Conservation (phyloP, 2,329 filamentous ascomycete species). For the Hypoxylon sp. region DNA sequence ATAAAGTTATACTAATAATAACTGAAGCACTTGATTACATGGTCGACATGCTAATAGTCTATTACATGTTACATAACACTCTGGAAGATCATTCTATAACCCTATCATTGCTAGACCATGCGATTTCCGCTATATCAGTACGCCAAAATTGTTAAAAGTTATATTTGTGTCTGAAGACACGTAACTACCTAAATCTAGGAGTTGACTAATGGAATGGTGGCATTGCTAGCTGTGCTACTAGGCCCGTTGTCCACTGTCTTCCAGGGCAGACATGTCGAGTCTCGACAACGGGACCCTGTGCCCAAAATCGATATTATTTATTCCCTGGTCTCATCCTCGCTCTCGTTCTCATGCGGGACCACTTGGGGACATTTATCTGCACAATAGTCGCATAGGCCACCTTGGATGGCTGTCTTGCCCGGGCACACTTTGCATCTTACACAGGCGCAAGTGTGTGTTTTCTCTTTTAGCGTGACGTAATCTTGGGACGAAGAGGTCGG, state of each 20-base stretch:
- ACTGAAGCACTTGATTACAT: too few relatives aligned
- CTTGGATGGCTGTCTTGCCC: not conserved
- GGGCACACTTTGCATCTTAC: not conserved
- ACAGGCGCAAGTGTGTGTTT: not conserved
- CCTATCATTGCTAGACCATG: too few relatives aligned
- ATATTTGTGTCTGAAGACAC: not conserved
- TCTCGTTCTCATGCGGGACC: too few relatives aligned
- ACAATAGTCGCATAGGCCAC: not conserved
- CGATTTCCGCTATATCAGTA: too few relatives aligned
- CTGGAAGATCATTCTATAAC: too few relatives aligned
- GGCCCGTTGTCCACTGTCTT: not conserved
- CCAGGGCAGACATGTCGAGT: not conserved
- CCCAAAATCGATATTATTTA: not conserved
- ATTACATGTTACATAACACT: too few relatives aligned
- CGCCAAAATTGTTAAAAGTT: too few relatives aligned
- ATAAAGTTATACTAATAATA: too few relatives aligned
- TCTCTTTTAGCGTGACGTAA: not conserved
- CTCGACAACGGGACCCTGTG: not conserved
- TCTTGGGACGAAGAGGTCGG: not conserved
- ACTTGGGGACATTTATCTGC: too few relatives aligned
- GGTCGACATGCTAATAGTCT: too few relatives aligned
- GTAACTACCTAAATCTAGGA: not conserved
- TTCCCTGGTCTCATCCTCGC: too few relatives aligned
- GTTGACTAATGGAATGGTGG: not conserved
- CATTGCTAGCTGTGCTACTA: not conserved